phyloP scores from a whole-genome alignment of 257 asterid species.

The Schizonepeta tenuifolia region DNA sequence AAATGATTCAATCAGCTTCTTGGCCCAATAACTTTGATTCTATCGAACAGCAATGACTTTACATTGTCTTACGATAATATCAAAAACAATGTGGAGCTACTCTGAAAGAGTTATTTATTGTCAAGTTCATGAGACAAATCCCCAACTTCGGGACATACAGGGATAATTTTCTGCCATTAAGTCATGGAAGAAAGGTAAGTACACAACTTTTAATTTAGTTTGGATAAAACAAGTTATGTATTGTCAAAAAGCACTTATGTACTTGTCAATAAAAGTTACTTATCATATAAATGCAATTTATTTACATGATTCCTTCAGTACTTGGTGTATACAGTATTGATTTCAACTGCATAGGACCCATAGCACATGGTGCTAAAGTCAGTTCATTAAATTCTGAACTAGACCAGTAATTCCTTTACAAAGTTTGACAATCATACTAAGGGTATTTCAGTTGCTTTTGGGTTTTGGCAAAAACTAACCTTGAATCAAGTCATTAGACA shows the following conservation, averaged over 20 bases:
- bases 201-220: not conserved
- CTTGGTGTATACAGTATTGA: not conserved
- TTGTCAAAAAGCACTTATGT: too few species aligned
- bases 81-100: not conserved
- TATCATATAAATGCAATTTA: too few species aligned
- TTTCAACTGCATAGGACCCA: not conserved
- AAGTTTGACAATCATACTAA: not conserved
- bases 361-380: not conserved
- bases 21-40: not conserved
- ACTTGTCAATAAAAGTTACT: too few species aligned
- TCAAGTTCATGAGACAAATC: not conserved
- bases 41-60: not conserved
- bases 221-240: not conserved
- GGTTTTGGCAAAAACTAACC: not conserved
- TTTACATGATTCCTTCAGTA: not conserved
- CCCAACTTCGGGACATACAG: not conserved
- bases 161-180: not conserved
- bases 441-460: not conserved
- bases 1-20: not conserved
- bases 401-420: constrained; percentile 3
- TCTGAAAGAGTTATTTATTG: not conserved
- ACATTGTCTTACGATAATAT: not conserved
- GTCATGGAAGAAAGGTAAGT: not conserved
- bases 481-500: not conserved
- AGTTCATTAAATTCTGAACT: not conserved